Conservation (phyloP, 2,329 filamentous ascomycete genomes). For the Plenodomus lindquistii region DNA sequence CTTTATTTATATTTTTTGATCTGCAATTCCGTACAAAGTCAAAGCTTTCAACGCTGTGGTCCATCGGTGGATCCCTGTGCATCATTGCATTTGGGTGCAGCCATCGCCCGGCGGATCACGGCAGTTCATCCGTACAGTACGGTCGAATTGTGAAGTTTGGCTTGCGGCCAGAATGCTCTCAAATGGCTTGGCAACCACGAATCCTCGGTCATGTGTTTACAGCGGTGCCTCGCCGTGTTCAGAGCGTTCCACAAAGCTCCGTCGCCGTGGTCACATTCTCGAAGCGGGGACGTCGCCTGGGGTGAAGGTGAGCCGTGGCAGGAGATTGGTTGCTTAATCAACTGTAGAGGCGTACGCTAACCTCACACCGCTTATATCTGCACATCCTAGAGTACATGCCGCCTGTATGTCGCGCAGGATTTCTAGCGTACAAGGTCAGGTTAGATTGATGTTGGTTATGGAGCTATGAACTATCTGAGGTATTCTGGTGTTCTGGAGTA, state of each 20-base stretch:
- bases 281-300: not conserved
- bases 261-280: not conserved
- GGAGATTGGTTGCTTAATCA: not conserved
- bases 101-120: slow-evolving; percentile 19
- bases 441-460: slow-evolving; percentile 17
- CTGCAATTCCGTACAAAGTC: slow-evolving; percentile 1
- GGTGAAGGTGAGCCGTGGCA: not conserved
- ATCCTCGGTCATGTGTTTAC: not conserved
- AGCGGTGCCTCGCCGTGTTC: slow-evolving; percentile 1
- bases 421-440: slow-evolving; percentile 11
- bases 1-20: slow-evolving; percentile 8
- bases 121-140: slow-evolving; percentile 11
- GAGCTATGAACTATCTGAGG: slow-evolving; percentile 2
- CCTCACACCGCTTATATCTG: slow-evolving; percentile 35
- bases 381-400: too few relatives aligned
- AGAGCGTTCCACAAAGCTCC: not conserved
- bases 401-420: too few relatives aligned
- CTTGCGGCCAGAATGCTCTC: not conserved
- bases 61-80: slow-evolving; percentile 12
- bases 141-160: not conserved
- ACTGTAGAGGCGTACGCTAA: slow-evolving; percentile 4
- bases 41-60: slow-evolving; percentile 12
- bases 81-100: slow-evolving; percentile 6
- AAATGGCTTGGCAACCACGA: not conserved
- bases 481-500: not conserved